Evolutionary conservation across 2,329 filamentous ascomycete genomes (phyloP), one percentile per base, ranked within the genome.

Genomic region (Penicillium sp.): DNA sequence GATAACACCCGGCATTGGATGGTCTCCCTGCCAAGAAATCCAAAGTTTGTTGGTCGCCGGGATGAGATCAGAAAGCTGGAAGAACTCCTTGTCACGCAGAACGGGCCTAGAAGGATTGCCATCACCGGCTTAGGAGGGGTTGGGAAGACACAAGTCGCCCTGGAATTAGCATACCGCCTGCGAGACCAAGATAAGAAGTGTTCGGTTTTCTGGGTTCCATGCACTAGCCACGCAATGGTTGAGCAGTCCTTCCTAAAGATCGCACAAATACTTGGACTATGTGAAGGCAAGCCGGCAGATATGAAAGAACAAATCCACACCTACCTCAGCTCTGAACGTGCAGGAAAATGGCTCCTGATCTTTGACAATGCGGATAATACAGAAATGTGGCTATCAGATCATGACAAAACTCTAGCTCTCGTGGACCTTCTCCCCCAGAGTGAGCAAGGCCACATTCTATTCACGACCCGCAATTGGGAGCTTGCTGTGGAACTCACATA

Each of bases 141-240:
- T 1, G 58, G 70, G 23, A 73, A 73, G 49, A 66, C 71, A 4
- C 70, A 73, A 46, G 38, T 73, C 26, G 71, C 70, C 2, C 66
- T 74, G 41, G 69, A 72, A 44, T 61, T 69, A 19, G 66, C 66
- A 11, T 67, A 71, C 51, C 64, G 58, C 3, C 44, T 67, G n/a
- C 63, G 54, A 7, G 19, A 41, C 3, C 17, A 5, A n/a, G 30
- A 56, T 2, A 17, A 17, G 15, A 58, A 68, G 5, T 26, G 31
- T 35, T 73, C 66, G 21, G 56, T 71, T 4, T 73, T 75, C 52
- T 75, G 71, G 71, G 53, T 74, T 21, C 67, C 69, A 51, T 68
- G 67, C 30, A 70, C 65, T 26, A 73, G 60, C 58, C 46, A 52
- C 3, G 64, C 51, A 23, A 54, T 19, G 3, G 47, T 69, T 29